Evolutionary conservation across 331 rosid genomes (phyloP), one percentile per base, ranked within the genome.

Genomic region (Pyracantha coccinea): DNA sequence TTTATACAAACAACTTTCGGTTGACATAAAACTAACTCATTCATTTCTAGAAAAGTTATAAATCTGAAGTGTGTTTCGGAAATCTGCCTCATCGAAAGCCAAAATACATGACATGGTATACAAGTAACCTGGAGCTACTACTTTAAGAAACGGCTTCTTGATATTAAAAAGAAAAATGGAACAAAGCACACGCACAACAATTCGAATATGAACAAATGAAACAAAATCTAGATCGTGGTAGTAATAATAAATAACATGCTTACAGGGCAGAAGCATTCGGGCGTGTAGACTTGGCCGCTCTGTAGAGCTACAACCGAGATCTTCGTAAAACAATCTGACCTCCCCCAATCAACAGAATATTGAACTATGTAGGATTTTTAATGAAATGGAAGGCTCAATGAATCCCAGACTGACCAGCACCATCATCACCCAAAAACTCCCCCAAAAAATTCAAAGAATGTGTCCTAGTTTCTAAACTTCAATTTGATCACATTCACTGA

Each of bases 201-300:
- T 79, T 78, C 77, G 85, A 82, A 69, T 85, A 89, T 87, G 66
- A 92, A 90, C 92, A 89, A 86, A 78, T 77, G 84, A 80, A 87
- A 69, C 85, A 84, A 84, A 84, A 87, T 81, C 91, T 88, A 85
- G 86, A 86, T 73, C 31, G 81, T 71, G 82, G 88, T 85, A 81
- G 66, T 59, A 77, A 72, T 81, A 82, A 81, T 81, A 87, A 89
- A 84, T 78, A 83, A 77, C 88, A 68, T 86, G 97, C 97, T 90
- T 90, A 90, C 89, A 92, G 73, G 80, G 92, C 81, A 82, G 90
- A 87, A 85, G 96, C 86, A 85, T 85, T 80, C 84, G 78, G 89
- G 87, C 79, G 58, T 82, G 78, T 83, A 77, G 85, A 73, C 77
- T 79, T 68, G 83, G 83, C 72, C 73, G 57, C 62, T 83, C 76